A percentile compares a stretch with the other conserved stretches of the same genome.
Conservation (phyloP, 441 rosid genomes). For the Syzygium malaccense region DNA sequence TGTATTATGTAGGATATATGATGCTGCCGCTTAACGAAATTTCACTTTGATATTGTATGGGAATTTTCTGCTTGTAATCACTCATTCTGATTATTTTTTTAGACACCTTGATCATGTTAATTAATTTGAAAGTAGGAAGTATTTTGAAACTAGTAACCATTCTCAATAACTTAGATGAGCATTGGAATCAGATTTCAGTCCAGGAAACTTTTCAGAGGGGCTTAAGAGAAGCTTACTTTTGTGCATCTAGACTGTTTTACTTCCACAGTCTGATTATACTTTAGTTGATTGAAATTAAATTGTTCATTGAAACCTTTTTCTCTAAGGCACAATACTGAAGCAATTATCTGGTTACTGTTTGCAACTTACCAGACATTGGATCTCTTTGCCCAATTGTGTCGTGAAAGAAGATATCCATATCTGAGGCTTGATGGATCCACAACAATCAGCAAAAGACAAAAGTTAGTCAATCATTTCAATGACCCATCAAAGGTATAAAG, state of each 20-base stretch:
- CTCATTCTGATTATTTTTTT: not conserved
- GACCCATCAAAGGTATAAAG: constrained; percentile 67
- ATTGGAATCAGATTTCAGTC: not conserved
- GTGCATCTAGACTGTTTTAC: not conserved
- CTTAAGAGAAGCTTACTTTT: not conserved
- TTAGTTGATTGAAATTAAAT: not conserved
- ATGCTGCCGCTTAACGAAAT: not conserved
- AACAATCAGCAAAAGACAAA: constrained; percentile 93
- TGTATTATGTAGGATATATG: not conserved
- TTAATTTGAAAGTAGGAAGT: not conserved
- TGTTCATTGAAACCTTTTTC: not conserved
- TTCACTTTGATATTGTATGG: not conserved
- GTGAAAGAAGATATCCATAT: constrained; percentile 95
- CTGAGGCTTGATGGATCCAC: constrained; percentile 95
- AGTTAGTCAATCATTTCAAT: constrained; percentile 86
- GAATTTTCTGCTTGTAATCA: not conserved
- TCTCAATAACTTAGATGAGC: not conserved
- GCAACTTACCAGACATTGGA: constrained; percentile 74
- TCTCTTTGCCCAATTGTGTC: constrained; percentile 94
- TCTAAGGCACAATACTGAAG: not conserved
- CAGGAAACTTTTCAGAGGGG: not conserved
- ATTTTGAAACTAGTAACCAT: not conserved
- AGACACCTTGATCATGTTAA: not conserved
- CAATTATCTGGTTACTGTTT: not conserved
- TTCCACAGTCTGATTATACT: not conserved